Evolutionary conservation across 768 basidiomycete species (phyloP), one percentile per base, ranked within the genome.

Genomic region (Pleurotus cornucopiae): DNA sequence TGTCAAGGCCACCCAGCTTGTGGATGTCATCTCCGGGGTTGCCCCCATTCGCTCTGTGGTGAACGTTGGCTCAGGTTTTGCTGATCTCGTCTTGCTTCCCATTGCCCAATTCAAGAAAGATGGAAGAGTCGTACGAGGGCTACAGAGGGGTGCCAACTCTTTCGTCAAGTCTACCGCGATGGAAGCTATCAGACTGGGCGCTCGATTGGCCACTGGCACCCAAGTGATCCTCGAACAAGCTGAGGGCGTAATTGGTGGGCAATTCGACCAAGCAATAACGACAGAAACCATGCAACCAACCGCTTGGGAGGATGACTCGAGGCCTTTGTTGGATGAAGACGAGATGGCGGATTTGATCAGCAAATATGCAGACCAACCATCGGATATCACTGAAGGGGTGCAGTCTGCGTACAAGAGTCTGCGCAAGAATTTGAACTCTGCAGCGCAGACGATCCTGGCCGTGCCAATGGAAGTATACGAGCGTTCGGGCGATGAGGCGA

Each of bases 381-480:
- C 71, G 39, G 85, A 89, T 65, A 78, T 96, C 40, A 82, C 75
- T 63, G 93, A 98, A 65, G 97, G 97, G 13, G 77, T 99, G 34
- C 85, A 94, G 60, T 85, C 84, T 0, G 97, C 95, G n/a, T 98
- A 98, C 69, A 84, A 79, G 67, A 95, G 92, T 64, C 69, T 99
- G 63, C 85, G 82, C 52, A 84, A 76, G 65, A 98, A 98, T 70
- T 69, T 99, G 59, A 89, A 86, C 63, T 91, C 91, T 43, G 97
- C 97, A 23, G 97, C 96, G 21, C 96, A 99, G 73, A 99, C 97
- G 0, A 98, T 99, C 59, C 80, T 99, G 38, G 96, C 97, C 0
- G 93, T 99, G 1, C 97, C 97, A 1, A 98, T 98, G 96, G 97
- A 98, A 69, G 94, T 98, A 9, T 96, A 98, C 63, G 97, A 99